These are phyloP conservation scores for Gyromitra esculenta DNA, from an alignment of 2,329 filamentous ascomycete genomes.

Conservation along the genomic window DNA sequence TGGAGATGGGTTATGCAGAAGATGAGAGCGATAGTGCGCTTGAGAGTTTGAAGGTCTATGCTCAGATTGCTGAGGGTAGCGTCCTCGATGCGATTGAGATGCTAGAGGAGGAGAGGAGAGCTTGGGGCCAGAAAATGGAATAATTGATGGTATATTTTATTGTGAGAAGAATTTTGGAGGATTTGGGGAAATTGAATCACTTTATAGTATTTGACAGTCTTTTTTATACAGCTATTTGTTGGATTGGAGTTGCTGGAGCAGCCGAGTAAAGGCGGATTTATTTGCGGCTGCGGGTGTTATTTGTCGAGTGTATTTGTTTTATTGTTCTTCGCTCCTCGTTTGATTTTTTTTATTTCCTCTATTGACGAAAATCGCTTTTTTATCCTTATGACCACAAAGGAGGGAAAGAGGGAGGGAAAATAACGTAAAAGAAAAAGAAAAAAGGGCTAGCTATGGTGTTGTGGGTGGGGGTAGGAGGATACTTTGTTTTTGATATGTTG, in stretches of 20 bases:
- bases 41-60: slow-evolving; percentile 56
- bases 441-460: neutral
- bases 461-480: slow-evolving; percentile 1
- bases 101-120: slow-evolving; percentile 56
- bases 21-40: slow-evolving; percentile 52
- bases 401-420: neutral
- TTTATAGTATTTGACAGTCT: slow-evolving; percentile 2
- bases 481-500: slow-evolving; percentile 15
- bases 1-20: slow-evolving; percentile 57
- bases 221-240: neutral
- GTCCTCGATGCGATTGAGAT: slow-evolving; percentile 56
- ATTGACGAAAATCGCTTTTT: neutral
- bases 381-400: neutral
- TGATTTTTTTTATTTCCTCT: neutral
- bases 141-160: slow-evolving; percentile 4
- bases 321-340: neutral
- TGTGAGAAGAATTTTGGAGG: neutral
- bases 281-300: slow-evolving; percentile 11
- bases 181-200: neutral
- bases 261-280: neutral
- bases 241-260: slow-evolving; percentile 20
- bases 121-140: slow-evolving; percentile 48
- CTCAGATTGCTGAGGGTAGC: slow-evolving; percentile 54
- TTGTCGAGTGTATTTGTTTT: slow-evolving; percentile 12
- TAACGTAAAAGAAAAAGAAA: slow-evolving; percentile 12